A percentile compares a stretch with the other conserved stretches of the same genome.
Conservation (phyloP, 192 early-diverging fungal genomes). For the Gigaspora rosea region DNA sequence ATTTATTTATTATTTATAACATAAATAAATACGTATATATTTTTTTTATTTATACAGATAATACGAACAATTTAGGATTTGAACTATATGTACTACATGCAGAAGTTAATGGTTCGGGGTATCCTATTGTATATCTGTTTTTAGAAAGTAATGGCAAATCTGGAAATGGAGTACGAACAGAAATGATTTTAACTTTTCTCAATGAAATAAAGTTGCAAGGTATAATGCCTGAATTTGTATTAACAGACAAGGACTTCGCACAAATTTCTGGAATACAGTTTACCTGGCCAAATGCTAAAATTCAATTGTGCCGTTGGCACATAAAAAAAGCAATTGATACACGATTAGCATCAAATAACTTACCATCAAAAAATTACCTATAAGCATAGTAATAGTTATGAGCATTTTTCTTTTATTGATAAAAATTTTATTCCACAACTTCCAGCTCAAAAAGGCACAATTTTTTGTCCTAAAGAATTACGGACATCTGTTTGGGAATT, state of each 20-base stretch:
- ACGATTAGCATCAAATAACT: neutral
- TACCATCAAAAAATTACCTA: neutral
- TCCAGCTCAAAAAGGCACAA: neutral
- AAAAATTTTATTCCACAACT: neutral
- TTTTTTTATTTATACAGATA: neutral
- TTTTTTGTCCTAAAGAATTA: conserved; percentile 15
- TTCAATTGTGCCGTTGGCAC: neutral
- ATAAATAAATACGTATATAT: neutral
- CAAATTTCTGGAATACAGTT: neutral
- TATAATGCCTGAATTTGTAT: neutral
- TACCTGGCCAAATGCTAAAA: neutral
- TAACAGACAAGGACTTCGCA: conserved; percentile 9
- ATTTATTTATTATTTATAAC: neutral
- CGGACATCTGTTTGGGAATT: too few relatives aligned
- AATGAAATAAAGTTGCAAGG: neutral
- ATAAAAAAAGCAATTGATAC: neutral
- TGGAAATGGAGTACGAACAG: neutral
- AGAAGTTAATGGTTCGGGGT: too few relatives aligned
- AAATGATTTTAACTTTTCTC: neutral
- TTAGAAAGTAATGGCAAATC: neutral
- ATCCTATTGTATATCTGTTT: too few relatives aligned
- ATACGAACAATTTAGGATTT: neutral
- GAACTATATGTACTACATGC: neutral
- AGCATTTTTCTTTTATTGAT: too few relatives aligned
- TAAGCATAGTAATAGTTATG: neutral